Conservation (phyloP, 345 rosid genomes). For the Camelina hispida region DNA sequence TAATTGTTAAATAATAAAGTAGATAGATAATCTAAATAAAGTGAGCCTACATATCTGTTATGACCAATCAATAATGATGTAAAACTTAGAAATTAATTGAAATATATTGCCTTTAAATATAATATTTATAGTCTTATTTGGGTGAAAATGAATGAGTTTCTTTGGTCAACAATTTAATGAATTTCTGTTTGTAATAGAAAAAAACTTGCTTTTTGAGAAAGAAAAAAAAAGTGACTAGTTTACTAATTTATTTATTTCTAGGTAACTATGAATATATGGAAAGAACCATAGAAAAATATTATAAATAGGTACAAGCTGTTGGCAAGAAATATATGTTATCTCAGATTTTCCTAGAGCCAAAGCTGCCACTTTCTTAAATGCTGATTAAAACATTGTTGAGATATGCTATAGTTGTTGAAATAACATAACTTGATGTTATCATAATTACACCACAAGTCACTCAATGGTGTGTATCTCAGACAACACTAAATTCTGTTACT, state of each 20-base stretch:
- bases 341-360: neutral
- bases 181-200: neutral
- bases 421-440: neutral
- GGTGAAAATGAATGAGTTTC: neutral
- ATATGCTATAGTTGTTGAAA: neutral
- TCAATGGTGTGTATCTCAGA: neutral
- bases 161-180: neutral
- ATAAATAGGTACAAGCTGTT: neutral
- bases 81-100: neutral
- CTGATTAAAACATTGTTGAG: neutral
- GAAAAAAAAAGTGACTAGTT: neutral
- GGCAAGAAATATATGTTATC: neutral
- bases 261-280: neutral
- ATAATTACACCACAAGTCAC: neutral
- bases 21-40: neutral
- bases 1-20: neutral
- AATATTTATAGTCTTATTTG: neutral
- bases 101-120: neutral
- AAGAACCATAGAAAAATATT: neutral
- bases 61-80: neutral
- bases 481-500: neutral
- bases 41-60: neutral
- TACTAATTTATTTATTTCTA: too few species aligned
- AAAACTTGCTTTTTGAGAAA: neutral
- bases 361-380: neutral